phyloP scores from a whole-genome alignment of 805 yeast species.

The Metschnikowia arizonensis region DNA sequence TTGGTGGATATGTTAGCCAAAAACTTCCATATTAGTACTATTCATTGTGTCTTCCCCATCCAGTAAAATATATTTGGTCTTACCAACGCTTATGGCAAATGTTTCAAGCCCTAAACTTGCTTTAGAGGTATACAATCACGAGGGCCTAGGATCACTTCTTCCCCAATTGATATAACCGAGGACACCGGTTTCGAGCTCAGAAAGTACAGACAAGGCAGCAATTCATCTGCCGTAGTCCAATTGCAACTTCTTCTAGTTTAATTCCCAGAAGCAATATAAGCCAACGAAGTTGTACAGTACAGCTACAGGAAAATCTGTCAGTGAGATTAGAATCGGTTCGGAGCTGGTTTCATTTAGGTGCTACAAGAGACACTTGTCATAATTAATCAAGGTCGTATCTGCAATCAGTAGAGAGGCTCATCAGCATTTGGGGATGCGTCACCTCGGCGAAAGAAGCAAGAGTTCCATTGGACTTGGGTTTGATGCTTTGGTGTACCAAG shows the following conservation, averaged over 20 bases:
- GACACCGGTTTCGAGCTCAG: slow-evolving; percentile 15
- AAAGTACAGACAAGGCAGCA: slow-evolving; percentile 17
- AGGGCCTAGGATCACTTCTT: slow-evolving; percentile 51
- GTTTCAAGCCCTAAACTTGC: slow-evolving; percentile 45
- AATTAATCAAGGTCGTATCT: slow-evolving; percentile 32
- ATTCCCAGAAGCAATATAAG: slow-evolving; percentile 16
- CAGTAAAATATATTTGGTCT: slow-evolving; percentile 21
- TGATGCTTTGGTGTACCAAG: slow-evolving; percentile 52
- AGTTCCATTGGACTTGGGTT: slow-evolving; percentile 25
- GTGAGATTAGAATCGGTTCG: slow-evolving; percentile 4
- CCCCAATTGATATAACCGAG: slow-evolving; percentile 26
- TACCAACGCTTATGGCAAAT: slow-evolving; percentile 59
- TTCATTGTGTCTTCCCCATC: background rate
- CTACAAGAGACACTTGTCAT: slow-evolving; percentile 23
- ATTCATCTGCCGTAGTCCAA: slow-evolving; percentile 27
- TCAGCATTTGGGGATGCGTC: slow-evolving; percentile 44
- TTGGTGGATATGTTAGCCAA: background rate
- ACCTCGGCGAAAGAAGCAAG: slow-evolving; percentile 45
- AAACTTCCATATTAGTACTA: background rate
- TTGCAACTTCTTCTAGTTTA: slow-evolving; percentile 47
- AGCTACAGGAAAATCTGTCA: background rate
- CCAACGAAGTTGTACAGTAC: slow-evolving; percentile 18
- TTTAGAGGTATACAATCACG: slow-evolving; percentile 36
- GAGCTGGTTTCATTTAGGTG: slow-evolving; percentile 30
- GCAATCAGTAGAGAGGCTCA: slow-evolving; percentile 28